phyloP scores from a whole-genome alignment of 2,329 filamentous ascomycete genomes.

The Talaromyces sp. region DNA sequence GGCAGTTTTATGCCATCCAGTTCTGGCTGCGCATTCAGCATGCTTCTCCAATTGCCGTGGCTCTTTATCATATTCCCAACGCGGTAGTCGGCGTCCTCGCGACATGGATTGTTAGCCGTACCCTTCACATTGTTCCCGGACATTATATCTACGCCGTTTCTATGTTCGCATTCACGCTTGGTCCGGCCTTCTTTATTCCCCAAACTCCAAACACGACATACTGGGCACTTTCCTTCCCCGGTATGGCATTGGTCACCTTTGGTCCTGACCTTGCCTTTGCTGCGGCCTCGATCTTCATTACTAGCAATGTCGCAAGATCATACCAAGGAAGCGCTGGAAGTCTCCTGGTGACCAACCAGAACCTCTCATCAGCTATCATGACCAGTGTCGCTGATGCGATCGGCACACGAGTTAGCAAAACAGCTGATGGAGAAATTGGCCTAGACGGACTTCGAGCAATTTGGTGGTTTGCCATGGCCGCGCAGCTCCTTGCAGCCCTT shows the following conservation, averaged over 20 bases:
- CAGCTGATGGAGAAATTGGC: slow-evolving; percentile 27
- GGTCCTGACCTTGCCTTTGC: slow-evolving; percentile 53
- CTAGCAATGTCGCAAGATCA: slow-evolving; percentile 48
- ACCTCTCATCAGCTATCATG: slow-evolving; percentile 49
- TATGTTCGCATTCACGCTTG: slow-evolving; percentile 46
- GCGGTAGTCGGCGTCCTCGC: slow-evolving; percentile 49
- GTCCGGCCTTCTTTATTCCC: slow-evolving; percentile 44
- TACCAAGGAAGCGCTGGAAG: slow-evolving; percentile 53
- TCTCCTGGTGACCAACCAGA: slow-evolving; percentile 52
- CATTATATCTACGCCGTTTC: slow-evolving; percentile 51
- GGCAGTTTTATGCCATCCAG: slow-evolving; percentile 46
- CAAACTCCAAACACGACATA: slow-evolving; percentile 47
- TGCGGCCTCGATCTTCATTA: slow-evolving; percentile 54
- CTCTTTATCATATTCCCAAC: slow-evolving; percentile 51
- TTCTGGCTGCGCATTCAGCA: slow-evolving; percentile 45
- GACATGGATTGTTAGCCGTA: slow-evolving; percentile 50
- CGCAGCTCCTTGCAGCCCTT: slow-evolving; percentile 38
- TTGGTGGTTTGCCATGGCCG: slow-evolving; percentile 45
- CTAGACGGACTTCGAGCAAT: slow-evolving; percentile 43
- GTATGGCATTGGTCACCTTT: slow-evolving; percentile 50
- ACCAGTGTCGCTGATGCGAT: slow-evolving; percentile 42
- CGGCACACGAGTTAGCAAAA: slow-evolving; percentile 30
- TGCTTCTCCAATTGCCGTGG: slow-evolving; percentile 43
- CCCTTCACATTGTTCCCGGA: slow-evolving; percentile 49
- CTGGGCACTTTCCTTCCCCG: slow-evolving; percentile 51